Evolutionary conservation across 2,329 filamentous ascomycete genomes (phyloP), one percentile per base, ranked within the genome.

Genomic region (Knoxdaviesia capensis): DNA sequence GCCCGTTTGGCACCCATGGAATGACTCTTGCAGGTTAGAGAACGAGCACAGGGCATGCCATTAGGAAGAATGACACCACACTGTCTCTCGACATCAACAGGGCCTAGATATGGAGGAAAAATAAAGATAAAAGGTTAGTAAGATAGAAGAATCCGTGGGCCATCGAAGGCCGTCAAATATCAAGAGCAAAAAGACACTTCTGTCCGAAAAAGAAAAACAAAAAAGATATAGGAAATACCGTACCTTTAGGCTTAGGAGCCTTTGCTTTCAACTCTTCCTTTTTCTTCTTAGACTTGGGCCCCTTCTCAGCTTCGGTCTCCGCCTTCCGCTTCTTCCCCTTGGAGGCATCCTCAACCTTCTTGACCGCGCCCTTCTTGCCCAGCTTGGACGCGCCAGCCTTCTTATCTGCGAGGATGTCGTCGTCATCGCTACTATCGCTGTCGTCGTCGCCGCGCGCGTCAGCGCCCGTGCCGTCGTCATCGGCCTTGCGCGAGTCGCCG

Each of bases 1-100:
- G 81, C 80, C 50, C 87, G 71, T 60, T 94, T 94, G 5, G 87
- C 80, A 7, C 87, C 86, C 87, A 94, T 94, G n/a, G 72, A 79
- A 49, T 94, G 87, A 46, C 80, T 88, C 61, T 94, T 94, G 66
- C 87, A 94, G 0, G 87, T 94, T 45, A 94, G 61, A 4, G 84
- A 92, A 43, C 87, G 68, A 7, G 87, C 87, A 56, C 87, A 94
- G 43, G 81, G 81, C 46, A 83, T 80, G 1, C 86, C 85, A 53
- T 93, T 93, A 0, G 82, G 73, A 43, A 94, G 65, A 28, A 79
- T 68, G 34, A 94, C 87, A 67, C 87, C 87, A 53, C 87, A 94
- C 61, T 94, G 87, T 52, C 81, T 76, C 62, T 94, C 87, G 20
- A 94, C 87, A 59, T 94, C 87, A 36, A 94, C 87, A 3, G 87